Conservation (phyloP, 805 yeast species). For the Millerozyma acaciae region DNA sequence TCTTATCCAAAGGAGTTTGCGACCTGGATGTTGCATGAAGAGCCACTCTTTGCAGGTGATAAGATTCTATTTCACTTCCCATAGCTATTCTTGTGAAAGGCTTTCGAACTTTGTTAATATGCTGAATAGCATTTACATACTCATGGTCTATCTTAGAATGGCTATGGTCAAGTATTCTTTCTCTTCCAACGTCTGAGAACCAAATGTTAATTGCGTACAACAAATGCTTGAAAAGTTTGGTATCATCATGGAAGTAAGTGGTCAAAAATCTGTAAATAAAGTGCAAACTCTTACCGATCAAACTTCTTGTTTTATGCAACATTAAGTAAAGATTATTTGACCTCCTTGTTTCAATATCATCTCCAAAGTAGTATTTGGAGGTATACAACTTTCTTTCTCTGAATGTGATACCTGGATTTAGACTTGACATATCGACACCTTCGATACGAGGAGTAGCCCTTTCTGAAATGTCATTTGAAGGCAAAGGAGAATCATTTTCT, state of each 20-base stretch:
- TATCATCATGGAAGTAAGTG: conserved; percentile 55
- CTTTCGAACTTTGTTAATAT: conserved; percentile 58
- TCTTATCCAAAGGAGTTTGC: conserved; percentile 61
- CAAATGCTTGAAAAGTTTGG: conserved; percentile 56
- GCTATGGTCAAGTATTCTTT: conserved; percentile 54
- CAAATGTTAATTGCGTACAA: conserved; percentile 67
- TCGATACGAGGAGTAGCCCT: conserved; percentile 46
- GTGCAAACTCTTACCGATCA: conserved; percentile 64
- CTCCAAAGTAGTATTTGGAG: conserved; percentile 62
- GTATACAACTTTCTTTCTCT: conserved; percentile 62
- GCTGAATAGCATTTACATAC: conserved; percentile 55
- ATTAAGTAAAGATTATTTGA: conserved; percentile 27
- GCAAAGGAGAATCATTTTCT: conserved; percentile 8
- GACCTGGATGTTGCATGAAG: conserved; percentile 70
- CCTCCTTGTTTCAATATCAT: conserved; percentile 42
- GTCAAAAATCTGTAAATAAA: conserved; percentile 46
- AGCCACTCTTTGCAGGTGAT: conserved; percentile 70
- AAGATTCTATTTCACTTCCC: conserved; percentile 69
- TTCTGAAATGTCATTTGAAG: conserved; percentile 30
- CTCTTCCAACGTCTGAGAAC: conserved; percentile 78
- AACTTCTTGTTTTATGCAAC: conserved; percentile 58
- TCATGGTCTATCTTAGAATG: conserved; percentile 54
- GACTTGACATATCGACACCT: conserved; percentile 40
- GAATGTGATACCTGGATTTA: conserved; percentile 53
- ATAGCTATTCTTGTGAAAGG: conserved; percentile 75